phyloP scores from a whole-genome alignment of 2,329 filamentous ascomycete species.

The Aspergillus fischeri region DNA sequence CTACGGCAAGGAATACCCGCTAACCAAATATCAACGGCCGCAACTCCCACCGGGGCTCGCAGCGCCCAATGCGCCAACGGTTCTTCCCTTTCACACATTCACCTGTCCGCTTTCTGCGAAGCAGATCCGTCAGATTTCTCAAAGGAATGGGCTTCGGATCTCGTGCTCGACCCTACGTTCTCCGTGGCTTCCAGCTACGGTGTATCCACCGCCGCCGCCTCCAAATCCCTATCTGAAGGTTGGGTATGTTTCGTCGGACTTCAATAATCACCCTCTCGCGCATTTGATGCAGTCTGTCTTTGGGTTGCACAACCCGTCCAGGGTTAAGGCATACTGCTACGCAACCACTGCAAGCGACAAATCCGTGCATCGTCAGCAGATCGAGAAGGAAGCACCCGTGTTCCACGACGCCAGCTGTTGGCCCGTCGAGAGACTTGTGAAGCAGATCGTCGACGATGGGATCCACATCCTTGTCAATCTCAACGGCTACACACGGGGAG shows the following conservation, averaged over 20 bases:
- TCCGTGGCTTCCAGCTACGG: conserved; percentile 75
- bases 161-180: conserved; percentile 83
- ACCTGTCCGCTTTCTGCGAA: conserved; percentile 89
- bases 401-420: conserved; percentile 86
- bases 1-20: conserved; percentile 52
- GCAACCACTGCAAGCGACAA: conserved; percentile 89
- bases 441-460: conserved; percentile 79
- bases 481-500: conserved; percentile 96
- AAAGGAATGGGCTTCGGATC: conserved; percentile 88
- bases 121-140: conserved; percentile 89
- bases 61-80: conserved; percentile 84
- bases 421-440: conserved; percentile 76
- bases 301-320: conserved; percentile 71
- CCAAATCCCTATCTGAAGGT: conserved; percentile 81
- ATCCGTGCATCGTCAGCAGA: conserved; percentile 84
- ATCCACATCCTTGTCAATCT: conserved; percentile 95
- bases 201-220: conserved; percentile 80
- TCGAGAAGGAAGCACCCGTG: conserved; percentile 84
- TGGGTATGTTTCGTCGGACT: conserved; percentile 95
- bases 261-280: conserved; percentile 95
- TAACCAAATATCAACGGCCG: conserved; percentile 64
- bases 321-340: conserved; percentile 87
- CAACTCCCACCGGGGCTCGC: conserved; percentile 68
- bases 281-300: conserved; percentile 99
- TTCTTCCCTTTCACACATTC: conserved; percentile 96